Conservation (phyloP, 352 stramenopile genomes). For the Phytophthora ramorum region DNA sequence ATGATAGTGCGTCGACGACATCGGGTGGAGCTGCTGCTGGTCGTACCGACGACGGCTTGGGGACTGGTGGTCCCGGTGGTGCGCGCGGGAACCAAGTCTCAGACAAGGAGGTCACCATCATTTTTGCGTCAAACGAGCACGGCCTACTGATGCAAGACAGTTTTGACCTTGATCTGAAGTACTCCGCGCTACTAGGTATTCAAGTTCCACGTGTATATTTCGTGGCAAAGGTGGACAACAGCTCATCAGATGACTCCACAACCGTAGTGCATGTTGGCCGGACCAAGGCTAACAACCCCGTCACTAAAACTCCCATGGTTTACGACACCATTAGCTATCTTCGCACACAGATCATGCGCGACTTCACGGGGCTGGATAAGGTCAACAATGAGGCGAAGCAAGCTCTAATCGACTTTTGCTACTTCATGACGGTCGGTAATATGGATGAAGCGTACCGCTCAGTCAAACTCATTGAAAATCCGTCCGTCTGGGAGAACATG, state of each 20-base stretch:
- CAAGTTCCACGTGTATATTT: slow-evolving; percentile 86
- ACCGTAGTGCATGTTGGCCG: slow-evolving; percentile 47
- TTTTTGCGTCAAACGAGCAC: slow-evolving; percentile 93
- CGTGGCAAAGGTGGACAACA: slow-evolving; percentile 58
- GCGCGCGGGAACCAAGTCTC: slow-evolving; percentile 41
- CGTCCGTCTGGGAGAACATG: slow-evolving; percentile 96
- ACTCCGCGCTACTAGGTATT: slow-evolving; percentile 85
- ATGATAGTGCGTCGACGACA: slow-evolving; percentile 27
- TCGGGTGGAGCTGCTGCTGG: not conserved
- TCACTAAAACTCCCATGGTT: slow-evolving; percentile 20
- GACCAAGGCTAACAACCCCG: slow-evolving; percentile 37
- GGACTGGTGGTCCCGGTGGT: slow-evolving; percentile 2
- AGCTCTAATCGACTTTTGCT: slow-evolving; percentile 95
- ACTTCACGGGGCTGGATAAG: slow-evolving; percentile 93
- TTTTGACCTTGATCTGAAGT: slow-evolving; percentile 87
- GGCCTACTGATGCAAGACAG: slow-evolving; percentile 92
- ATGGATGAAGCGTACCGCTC: slow-evolving; percentile 96
- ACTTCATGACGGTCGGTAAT: slow-evolving; percentile 95
- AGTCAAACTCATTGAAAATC: slow-evolving; percentile 93
- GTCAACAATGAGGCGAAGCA: slow-evolving; percentile 85
- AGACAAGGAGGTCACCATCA: slow-evolving; percentile 90
- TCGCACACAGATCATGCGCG: slow-evolving; percentile 89
- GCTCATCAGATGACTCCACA: slow-evolving; percentile 42
- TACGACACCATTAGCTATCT: slow-evolving; percentile 64
- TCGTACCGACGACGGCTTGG: slow-evolving; percentile 31